Base-by-base conservation (phyloP, 2,329 filamentous ascomycete species). In the Aspergillus oerlinghausenensis region DNA sequence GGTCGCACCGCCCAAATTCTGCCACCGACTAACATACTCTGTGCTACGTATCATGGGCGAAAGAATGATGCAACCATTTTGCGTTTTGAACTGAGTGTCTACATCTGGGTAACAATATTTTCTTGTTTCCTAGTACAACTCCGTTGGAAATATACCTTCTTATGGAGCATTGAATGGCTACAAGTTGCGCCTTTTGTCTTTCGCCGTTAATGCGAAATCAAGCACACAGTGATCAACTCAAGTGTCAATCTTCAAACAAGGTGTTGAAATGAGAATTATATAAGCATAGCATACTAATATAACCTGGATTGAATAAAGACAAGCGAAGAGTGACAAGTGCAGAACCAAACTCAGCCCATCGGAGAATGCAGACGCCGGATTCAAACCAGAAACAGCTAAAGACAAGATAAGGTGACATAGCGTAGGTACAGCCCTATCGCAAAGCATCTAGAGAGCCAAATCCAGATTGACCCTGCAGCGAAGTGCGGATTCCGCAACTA, bases 311-410 rank as follows among this genome's bases (percentile, higher is more conserved):
- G 52, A 49, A 55, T 51, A 45, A 58, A 59, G 62, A 61, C 48
- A 58, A 54, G 55, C 52, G 52, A 60, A 58, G 43, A 29, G 35
- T 52, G 67, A 60, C 55, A 58, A 58, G 60, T 56, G 58, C 62
- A 66, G 62, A 62, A 65, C 62, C 53, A 62, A 47, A 66, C 62
- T 68, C 55, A 64, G 61, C 64, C 67, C 65, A 65, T 64, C 58
- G 59, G 60, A 63, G 64, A 56, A 72, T 70, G 66, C 64, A 67
- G 68, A 73, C 69, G 69, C 72, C 70, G 61, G 60, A 64, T 54
- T 55, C 60, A 53, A 66, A 64, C 58, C 64, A 66, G 61, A 64
- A 64, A 59, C 65, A 68, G 61, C 64, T 63, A 63, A 59, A 56
- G 60, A 57, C 62, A 60, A 67, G 57, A 62, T 58, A 56, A 65